These are phyloP conservation scores for Gynochthodes officinalis DNA, from an alignment of 257 asterid genomes.

Conservation along the genomic window DNA sequence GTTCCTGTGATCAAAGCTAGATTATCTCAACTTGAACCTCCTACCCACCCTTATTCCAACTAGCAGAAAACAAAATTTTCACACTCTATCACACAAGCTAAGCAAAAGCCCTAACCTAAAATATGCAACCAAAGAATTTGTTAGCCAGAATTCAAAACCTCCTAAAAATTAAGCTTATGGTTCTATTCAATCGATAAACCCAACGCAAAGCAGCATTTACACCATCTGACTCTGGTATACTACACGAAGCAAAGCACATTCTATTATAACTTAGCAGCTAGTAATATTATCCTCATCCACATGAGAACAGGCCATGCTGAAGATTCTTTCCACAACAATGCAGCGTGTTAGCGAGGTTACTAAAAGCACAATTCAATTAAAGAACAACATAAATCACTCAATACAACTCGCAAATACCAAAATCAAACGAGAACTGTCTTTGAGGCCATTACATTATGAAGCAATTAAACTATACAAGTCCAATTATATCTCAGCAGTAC, in stretches of 20 bases:
- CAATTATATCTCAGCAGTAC: neutral
- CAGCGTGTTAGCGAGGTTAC: neutral
- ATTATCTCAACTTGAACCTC: neutral
- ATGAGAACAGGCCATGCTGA: neutral
- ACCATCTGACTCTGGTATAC: too few species aligned
- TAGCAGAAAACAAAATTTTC: neutral
- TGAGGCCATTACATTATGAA: neutral
- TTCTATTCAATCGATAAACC: neutral
- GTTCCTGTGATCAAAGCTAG: neutral
- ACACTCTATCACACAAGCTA: neutral
- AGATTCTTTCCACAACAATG: neutral
- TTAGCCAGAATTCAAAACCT: neutral
- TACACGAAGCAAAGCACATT: neutral
- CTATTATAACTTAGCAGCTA: neutral
- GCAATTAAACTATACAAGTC: neutral
- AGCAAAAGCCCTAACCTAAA: too few species aligned
- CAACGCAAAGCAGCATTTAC: neutral
- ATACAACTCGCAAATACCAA: neutral
- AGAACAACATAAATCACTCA: neutral
- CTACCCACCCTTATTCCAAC: neutral
- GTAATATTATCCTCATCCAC: neutral
- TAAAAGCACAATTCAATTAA: neutral
- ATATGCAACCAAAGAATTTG: neutral
- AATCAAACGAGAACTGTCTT: neutral
- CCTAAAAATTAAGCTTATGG: neutral